These are phyloP conservation scores for Cercospora sojina DNA, from an alignment of 2,329 filamentous ascomycete genomes.

Conservation along the genomic window DNA sequence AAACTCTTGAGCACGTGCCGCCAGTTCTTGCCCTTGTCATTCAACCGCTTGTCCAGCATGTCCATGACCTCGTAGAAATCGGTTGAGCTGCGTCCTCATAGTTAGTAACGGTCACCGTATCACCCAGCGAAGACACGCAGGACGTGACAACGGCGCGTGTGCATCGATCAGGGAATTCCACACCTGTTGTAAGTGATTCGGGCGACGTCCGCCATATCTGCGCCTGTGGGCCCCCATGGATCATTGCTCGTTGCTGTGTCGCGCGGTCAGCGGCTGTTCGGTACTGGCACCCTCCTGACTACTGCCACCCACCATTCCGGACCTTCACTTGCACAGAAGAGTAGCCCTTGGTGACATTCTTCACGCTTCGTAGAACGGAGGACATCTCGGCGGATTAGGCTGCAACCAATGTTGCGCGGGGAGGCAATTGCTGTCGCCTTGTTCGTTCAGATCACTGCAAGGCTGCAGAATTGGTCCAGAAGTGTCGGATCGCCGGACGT, in stretches of 20 bases:
- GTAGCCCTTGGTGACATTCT: conserved; percentile 99
- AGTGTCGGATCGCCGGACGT: background rate
- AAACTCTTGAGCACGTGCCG: conserved; percentile 95
- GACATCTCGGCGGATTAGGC: conserved; percentile 64
- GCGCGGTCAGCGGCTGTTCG: conserved; percentile 29
- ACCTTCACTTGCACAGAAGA: conserved; percentile 96
- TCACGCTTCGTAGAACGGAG: conserved; percentile 94
- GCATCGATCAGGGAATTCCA: conserved; percentile 35
- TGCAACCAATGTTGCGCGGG: conserved; percentile 19
- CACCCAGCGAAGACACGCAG: background rate
- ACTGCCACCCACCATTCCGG: conserved; percentile 70
- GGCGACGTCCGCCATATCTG: conserved; percentile 98
- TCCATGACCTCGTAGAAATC: conserved; percentile 99
- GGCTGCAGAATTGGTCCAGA: background rate
- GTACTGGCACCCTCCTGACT: conserved; percentile 27
- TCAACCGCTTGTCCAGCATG: conserved; percentile 97
- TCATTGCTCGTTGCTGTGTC: conserved; percentile 93
- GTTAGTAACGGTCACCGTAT: background rate
- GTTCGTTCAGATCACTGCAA: background rate
- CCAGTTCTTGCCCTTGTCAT: conserved; percentile 99
- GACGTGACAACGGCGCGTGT: background rate
- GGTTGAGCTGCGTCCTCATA: conserved; percentile 63
- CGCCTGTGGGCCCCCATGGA: conserved; percentile 95
- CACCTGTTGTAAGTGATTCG: conserved; percentile 98
- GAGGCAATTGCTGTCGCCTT: background rate